Evolutionary conservation across 257 asterid species (phyloP), one percentile per base, ranked within the genome.

Genomic region (Fraxinus americana): DNA sequence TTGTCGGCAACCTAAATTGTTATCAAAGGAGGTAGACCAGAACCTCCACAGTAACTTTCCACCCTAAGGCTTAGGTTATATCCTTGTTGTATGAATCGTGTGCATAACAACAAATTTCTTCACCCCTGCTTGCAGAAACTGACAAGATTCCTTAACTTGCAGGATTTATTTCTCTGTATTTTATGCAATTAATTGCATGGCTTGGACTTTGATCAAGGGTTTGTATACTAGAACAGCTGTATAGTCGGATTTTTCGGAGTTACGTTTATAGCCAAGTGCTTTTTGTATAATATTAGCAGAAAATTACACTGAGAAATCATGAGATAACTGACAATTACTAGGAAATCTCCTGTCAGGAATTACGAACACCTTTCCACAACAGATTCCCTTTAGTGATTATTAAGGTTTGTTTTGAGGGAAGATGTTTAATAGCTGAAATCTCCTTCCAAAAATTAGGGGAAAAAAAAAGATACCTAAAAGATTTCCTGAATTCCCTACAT

Each of bases 121-220:
- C 10, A 4, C 25, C 27, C 61, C 65, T 19, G 86, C 90, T 41
- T 83, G 48, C 88, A 90, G 2, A 94, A 91, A 82, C 92, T 92
- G 7, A 91, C 97, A 38, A 93, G 86, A 84, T 82, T 93, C 76
- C 92, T 89, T 1, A 92, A 81, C 52, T 45, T 52, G 7, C 7
- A n/a, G 29, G 27, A 57, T 57, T 17, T n/a, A 27, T n/a, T 57
- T 57, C 27, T 54, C 12, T 57, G 66, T n/a, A n/a, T 57, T n/a
- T 57, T 57, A n/a, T 17, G 66, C 66, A 57, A 57, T 7, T n/a
- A 57, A 16, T 57, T 57, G 25, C 29, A 17, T n/a, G 25, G 12
- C n/a, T 6, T 57, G 12, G 66, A 8, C 11, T 57, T 57, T n/a
- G 25, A 57, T 57, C 27, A n/a, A n/a, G 21, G 66, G 66, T n/a